These are phyloP conservation scores for Vaccinium macrocarpon DNA, from an alignment of 148 eudicot species.

Conservation along the genomic window DNA sequence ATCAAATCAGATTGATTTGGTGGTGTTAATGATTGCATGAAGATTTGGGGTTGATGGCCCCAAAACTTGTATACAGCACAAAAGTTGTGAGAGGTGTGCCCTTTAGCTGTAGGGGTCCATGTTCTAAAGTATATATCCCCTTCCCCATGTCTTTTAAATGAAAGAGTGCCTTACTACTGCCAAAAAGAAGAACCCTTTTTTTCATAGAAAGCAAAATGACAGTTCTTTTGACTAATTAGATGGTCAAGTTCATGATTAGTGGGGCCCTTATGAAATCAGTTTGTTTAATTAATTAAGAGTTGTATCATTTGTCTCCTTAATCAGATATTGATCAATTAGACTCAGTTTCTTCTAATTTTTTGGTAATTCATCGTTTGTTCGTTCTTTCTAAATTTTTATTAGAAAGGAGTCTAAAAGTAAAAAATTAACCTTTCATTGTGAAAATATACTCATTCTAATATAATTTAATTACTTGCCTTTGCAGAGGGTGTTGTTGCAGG, in stretches of 20 bases:
- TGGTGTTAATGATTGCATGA: slow-evolving; percentile 10
- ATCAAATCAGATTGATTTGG: neutral
- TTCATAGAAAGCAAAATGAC: neutral
- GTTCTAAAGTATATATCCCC: neutral
- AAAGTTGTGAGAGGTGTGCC: neutral
- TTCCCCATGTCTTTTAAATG: neutral
- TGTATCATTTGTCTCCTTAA: neutral
- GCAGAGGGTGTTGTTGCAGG: slow-evolving; percentile 89
- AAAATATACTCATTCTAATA: neutral
- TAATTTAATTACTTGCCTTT: slow-evolving; percentile 1
- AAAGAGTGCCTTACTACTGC: slow-evolving; percentile 6
- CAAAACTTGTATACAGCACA: neutral
- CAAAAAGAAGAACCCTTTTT: neutral
- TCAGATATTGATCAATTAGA: neutral
- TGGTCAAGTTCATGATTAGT: neutral
- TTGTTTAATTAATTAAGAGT: neutral
- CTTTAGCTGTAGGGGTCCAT: slow-evolving; percentile 14
- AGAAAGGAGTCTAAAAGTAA: no score
- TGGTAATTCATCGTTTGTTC: no score
- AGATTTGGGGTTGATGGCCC: slow-evolving; percentile 11
- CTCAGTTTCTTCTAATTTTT: neutral
- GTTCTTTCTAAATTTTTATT: no score
- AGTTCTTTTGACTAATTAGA: neutral
- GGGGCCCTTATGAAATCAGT: neutral
- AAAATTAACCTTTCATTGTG: neutral